These are phyloP conservation scores for Suhomyces bolitotheri DNA, from an alignment of 1,139 yeast genomes.

Conservation along the genomic window DNA sequence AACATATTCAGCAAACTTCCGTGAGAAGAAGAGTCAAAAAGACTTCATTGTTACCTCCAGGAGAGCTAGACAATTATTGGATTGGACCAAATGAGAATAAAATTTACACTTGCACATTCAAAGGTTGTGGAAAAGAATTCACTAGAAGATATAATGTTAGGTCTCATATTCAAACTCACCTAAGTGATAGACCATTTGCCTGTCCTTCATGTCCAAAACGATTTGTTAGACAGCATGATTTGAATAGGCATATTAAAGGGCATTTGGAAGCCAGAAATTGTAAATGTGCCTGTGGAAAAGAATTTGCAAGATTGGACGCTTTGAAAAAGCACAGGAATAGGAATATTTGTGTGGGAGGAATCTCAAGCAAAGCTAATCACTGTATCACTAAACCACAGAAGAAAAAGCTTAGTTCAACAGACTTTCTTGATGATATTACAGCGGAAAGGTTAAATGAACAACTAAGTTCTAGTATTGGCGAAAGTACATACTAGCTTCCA, in stretches of 20 bases:
- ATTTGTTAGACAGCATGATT: constrained; percentile 89
- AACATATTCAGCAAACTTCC: constrained; percentile 44
- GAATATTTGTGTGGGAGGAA: constrained; percentile 76
- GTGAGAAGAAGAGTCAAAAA: constrained; percentile 49
- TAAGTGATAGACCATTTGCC: constrained; percentile 85
- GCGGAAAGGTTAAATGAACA: constrained; percentile 24
- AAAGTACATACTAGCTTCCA: constrained; percentile 1
- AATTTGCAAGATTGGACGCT: constrained; percentile 88
- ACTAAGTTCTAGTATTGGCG: constrained; percentile 13
- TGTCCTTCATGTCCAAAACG: constrained; percentile 64
- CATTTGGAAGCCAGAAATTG: constrained; percentile 74
- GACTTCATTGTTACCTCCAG: constrained; percentile 82
- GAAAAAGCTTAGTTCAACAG: constrained; percentile 16
- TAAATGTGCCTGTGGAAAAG: constrained; percentile 88
- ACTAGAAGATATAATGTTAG: constrained; percentile 91
- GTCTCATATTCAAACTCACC: constrained; percentile 95
- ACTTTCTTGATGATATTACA: constrained; percentile 21
- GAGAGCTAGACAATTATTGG: constrained; percentile 82
- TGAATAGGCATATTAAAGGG: constrained; percentile 85
- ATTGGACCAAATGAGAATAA: constrained; percentile 74
- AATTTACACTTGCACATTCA: constrained; percentile 69
- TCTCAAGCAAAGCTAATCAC: constrained; percentile 28
- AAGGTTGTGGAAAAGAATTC: constrained; percentile 80
- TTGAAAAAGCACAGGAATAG: constrained; percentile 77
- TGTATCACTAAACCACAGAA: constrained; percentile 33